phyloP scores from a whole-genome alignment of 2,329 filamentous ascomycete genomes.

The Trichocomaceae sp. region DNA sequence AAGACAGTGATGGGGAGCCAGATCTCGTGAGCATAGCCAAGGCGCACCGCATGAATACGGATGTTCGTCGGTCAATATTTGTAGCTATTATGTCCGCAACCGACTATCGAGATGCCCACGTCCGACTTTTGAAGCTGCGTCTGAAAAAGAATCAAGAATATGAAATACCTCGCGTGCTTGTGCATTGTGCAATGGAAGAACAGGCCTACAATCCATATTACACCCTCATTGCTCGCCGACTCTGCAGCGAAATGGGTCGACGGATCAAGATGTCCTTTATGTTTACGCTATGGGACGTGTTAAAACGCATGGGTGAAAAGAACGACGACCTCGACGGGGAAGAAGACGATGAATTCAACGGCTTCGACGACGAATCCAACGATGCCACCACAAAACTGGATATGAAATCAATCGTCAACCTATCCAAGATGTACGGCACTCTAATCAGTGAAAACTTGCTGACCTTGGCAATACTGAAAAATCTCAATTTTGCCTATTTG shows the following conservation, averaged over 20 bases:
- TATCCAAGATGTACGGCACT: conserved; percentile 60
- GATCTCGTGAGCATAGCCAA: conserved; percentile 69
- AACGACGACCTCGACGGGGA: conserved; percentile 52
- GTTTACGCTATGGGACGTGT: conserved; percentile 78
- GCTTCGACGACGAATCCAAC: conserved; percentile 45
- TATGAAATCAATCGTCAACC: conserved; percentile 57
- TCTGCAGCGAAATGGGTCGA: conserved; percentile 61
- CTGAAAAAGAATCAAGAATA: conserved; percentile 80
- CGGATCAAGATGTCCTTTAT: conserved; percentile 78
- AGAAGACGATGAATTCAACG: conserved; percentile 43
- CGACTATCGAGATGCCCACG: conserved; percentile 76
- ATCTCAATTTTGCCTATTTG: conserved; percentile 69
- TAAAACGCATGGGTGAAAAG: conserved; percentile 76
- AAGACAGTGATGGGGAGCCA: conserved; percentile 39
- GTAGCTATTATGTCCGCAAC: conserved; percentile 78
- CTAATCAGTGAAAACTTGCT: conserved; percentile 56
- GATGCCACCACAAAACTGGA: conserved; percentile 42
- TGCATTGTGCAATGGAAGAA: conserved; percentile 81
- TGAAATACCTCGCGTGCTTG: conserved; percentile 79
- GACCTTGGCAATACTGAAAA: conserved; percentile 52
- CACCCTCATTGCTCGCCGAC: conserved; percentile 69
- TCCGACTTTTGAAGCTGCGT: conserved; percentile 70
- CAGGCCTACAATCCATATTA: conserved; percentile 89
- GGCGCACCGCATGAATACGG: conserved; percentile 79
- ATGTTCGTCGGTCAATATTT: conserved; percentile 85